These are phyloP conservation scores for Boletus bicolor DNA, from an alignment of 768 basidiomycete genomes.

Conservation along the genomic window DNA sequence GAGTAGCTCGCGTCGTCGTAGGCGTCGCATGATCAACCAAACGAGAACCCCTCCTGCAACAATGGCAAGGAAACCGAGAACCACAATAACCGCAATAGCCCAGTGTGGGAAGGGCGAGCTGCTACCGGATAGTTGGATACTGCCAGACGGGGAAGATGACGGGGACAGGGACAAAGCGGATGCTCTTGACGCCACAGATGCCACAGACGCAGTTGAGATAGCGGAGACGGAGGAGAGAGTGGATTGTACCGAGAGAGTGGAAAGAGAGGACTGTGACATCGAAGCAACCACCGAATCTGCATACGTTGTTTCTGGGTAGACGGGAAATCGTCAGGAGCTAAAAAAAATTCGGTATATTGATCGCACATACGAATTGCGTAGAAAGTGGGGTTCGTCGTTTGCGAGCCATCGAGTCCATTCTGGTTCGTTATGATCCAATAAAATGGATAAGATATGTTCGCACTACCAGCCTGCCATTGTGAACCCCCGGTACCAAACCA, in stretches of 20 bases:
- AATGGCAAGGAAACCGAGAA: slow-evolving; percentile 83
- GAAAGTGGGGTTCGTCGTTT: slow-evolving; percentile 70
- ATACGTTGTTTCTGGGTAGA: slow-evolving; percentile 63
- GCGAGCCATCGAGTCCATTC: slow-evolving; percentile 52
- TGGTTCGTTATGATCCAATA: slow-evolving; percentile 77
- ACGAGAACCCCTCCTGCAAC: slow-evolving; percentile 61
- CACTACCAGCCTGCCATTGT: slow-evolving; percentile 40
- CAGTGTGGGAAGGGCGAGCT: slow-evolving; percentile 68
- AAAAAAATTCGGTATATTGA: neutral
- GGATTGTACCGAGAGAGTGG: slow-evolving; percentile 34
- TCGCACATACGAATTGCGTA: slow-evolving; percentile 71
- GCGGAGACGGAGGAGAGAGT: slow-evolving; percentile 29
- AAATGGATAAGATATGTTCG: slow-evolving; percentile 62
- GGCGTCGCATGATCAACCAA: slow-evolving; percentile 70
- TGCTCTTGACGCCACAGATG: slow-evolving; percentile 37
- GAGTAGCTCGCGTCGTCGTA: slow-evolving; percentile 50
- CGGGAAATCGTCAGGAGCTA: slow-evolving; percentile 8
- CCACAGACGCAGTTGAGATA: slow-evolving; percentile 37
- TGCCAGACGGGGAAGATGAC: slow-evolving; percentile 27
- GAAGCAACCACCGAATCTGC: slow-evolving; percentile 64
- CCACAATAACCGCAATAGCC: slow-evolving; percentile 89
- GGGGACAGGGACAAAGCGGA: slow-evolving; percentile 29
- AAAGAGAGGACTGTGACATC: slow-evolving; percentile 39
- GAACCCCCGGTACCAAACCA: slow-evolving; percentile 65
- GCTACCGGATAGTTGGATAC: slow-evolving; percentile 42